Conservation (phyloP, 129 eudicot genomes). For the Tagetes patula region DNA sequence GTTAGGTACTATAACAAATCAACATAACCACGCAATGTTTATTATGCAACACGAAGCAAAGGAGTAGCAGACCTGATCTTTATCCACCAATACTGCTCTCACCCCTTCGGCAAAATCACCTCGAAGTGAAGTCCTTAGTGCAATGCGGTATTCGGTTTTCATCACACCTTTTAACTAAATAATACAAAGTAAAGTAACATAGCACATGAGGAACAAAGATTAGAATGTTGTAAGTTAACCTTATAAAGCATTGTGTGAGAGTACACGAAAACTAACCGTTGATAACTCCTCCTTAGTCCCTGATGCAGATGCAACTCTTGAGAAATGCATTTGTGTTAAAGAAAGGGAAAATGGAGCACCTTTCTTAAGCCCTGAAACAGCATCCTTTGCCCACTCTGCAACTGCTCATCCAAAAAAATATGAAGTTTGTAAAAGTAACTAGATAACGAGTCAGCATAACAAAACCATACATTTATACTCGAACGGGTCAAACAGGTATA, state of each 20-base stretch:
- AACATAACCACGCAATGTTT: no score
- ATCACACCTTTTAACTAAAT: slow-evolving; percentile 74
- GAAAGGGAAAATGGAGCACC: slow-evolving; percentile 87
- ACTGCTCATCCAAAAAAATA: slow-evolving; percentile 43
- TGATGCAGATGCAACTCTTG: slow-evolving; percentile 66
- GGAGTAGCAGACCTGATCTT: slow-evolving; percentile 73
- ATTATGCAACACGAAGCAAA: no score
- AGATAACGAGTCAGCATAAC: not conserved
- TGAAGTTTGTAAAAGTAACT: not conserved
- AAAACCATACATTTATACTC: not conserved
- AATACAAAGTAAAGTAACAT: slow-evolving; percentile 3
- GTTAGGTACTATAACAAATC: no score
- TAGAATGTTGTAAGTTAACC: not conserved
- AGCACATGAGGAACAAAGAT: not conserved
- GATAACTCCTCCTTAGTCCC: slow-evolving; percentile 54
- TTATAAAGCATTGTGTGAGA: not conserved
- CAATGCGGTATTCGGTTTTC: slow-evolving; percentile 88
- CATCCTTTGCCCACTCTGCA: slow-evolving; percentile 95
- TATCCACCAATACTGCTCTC: slow-evolving; percentile 86
- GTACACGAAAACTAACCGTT: slow-evolving; percentile 40
- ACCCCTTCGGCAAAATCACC: slow-evolving; percentile 89
- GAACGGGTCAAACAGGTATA: not conserved
- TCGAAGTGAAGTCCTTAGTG: slow-evolving; percentile 63
- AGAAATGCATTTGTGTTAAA: slow-evolving; percentile 66
- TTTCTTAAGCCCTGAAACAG: slow-evolving; percentile 66